phyloP scores from a whole-genome alignment of 2,329 filamentous ascomycete species.

The Fusarium bactridioides region DNA sequence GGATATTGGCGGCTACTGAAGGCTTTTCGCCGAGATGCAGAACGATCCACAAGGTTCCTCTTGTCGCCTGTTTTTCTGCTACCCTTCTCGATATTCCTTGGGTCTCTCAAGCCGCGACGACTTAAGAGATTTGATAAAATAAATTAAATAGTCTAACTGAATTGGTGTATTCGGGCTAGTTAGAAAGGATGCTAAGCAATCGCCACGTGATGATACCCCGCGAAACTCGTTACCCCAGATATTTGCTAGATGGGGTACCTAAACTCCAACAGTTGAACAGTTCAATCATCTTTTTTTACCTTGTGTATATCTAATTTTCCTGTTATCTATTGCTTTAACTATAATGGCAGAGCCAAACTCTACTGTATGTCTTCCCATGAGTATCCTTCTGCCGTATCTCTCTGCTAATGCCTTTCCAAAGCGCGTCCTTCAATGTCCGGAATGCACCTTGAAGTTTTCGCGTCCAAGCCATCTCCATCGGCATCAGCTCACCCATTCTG shows the following conservation, averaged over 20 bases:
- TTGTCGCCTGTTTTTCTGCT: rapidly evolving
- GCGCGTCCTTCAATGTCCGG: background rate
- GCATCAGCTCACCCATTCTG: background rate
- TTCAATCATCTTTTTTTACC: background rate
- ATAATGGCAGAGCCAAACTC: background rate
- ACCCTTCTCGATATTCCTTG: rapidly evolving
- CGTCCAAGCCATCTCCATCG: background rate
- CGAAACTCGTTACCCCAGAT: background rate
- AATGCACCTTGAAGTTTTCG: background rate
- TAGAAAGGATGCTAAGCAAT: background rate
- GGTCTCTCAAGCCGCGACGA: background rate
- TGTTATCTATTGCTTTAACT: rapidly evolving
- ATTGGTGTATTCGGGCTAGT: background rate
- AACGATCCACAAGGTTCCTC: background rate
- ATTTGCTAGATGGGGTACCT: background rate
- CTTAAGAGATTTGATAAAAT: too few species aligned
- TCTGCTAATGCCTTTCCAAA: rapidly evolving
- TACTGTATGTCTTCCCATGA: background rate
- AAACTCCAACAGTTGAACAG: background rate
- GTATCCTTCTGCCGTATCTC: background rate
- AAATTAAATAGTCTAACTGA: background rate
- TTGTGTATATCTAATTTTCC: background rate
- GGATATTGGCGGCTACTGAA: rapidly evolving
- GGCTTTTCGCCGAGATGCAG: background rate
- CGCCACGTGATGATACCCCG: background rate